Evolutionary conservation across 2,329 filamentous ascomycete genomes (phyloP).

Genomic region (Pseudogymnoascus verrucosus): DNA sequence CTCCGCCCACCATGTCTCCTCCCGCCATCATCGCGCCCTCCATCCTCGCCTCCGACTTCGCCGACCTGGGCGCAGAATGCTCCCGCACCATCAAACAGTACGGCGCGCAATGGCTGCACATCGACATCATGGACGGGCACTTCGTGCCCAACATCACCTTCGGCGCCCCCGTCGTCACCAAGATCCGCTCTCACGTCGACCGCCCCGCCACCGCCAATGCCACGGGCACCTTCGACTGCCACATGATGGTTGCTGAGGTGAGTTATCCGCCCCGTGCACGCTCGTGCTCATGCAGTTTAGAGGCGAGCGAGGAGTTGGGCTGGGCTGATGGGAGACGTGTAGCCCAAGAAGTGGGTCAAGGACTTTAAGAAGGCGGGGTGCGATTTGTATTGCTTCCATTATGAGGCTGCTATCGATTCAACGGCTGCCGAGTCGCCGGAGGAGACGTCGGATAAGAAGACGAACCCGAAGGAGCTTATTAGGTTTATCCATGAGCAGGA

Average conservation of each 20-base stretch:
- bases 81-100: conserved; percentile 68
- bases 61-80: conserved; percentile 77
- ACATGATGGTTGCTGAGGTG: conserved; percentile 99
- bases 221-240: conserved; percentile 94
- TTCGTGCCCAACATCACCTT: conserved; percentile 99
- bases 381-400: conserved; percentile 99
- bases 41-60: conserved; percentile 97
- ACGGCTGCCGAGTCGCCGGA: conserved; percentile 76
- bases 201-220: conserved; percentile 61
- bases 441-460: conserved; percentile 59
- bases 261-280: conserved; percentile 15
- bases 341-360: conserved; percentile 98
- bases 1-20: conserved; percentile 61
- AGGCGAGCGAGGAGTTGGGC: not conserved
- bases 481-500: conserved; percentile 83
- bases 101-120: conserved; percentile 55
- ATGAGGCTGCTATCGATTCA: conserved; percentile 82
- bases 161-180: conserved; percentile 87
- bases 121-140: conserved; percentile 72
- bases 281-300: not conserved
- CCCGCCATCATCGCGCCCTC: conserved; percentile 93
- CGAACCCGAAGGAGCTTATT: conserved; percentile 77
- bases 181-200: conserved; percentile 81
- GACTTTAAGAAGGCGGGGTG: conserved; percentile 91
- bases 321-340: conserved; percentile 11